Conservation (phyloP, 2,329 filamentous ascomycete genomes). For the Fusarium coffeatum region DNA sequence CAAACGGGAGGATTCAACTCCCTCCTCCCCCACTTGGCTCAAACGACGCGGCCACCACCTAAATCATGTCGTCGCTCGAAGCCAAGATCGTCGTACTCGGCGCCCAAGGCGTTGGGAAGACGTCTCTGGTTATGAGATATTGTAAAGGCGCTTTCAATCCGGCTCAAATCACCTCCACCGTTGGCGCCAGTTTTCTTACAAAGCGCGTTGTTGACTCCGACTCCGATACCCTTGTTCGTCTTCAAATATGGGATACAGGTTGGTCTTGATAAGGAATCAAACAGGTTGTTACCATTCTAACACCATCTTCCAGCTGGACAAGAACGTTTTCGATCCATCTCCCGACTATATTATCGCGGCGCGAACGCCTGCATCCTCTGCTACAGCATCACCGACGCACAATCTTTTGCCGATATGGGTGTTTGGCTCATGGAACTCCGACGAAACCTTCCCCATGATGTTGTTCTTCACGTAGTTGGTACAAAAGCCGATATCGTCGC, state of each 20-base stretch:
- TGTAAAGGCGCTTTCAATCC: slow-evolving; percentile 78
- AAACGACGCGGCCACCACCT: slow-evolving; percentile 23
- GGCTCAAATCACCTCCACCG: slow-evolving; percentile 73
- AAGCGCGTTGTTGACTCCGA: slow-evolving; percentile 86
- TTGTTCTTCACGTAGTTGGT: slow-evolving; percentile 93
- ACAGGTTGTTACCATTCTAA: slow-evolving; percentile 16
- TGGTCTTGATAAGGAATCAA: slow-evolving; percentile 7
- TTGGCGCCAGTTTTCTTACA: slow-evolving; percentile 82
- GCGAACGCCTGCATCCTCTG: slow-evolving; percentile 94
- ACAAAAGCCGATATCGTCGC: slow-evolving; percentile 94
- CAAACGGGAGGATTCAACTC: slow-evolving; percentile 14
- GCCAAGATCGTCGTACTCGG: slow-evolving; percentile 86
- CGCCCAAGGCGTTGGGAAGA: slow-evolving; percentile 83
- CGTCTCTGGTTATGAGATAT: slow-evolving; percentile 80
- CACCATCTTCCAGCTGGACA: slow-evolving; percentile 72
- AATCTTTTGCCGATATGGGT: slow-evolving; percentile 92
- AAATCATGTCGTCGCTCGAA: slow-evolving; percentile 71
- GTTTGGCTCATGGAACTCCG: slow-evolving; percentile 89
- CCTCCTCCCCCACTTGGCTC: slow-evolving; percentile 8
- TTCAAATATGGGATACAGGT: slow-evolving; percentile 97
- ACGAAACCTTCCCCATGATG: slow-evolving; percentile 78
- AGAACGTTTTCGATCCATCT: slow-evolving; percentile 94
- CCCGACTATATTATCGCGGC: slow-evolving; percentile 93
- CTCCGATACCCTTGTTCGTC: slow-evolving; percentile 85
- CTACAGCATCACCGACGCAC: slow-evolving; percentile 90